phyloP scores from a whole-genome alignment of 176 grass and related monocot genomes.

The Musa schizocarpa region DNA sequence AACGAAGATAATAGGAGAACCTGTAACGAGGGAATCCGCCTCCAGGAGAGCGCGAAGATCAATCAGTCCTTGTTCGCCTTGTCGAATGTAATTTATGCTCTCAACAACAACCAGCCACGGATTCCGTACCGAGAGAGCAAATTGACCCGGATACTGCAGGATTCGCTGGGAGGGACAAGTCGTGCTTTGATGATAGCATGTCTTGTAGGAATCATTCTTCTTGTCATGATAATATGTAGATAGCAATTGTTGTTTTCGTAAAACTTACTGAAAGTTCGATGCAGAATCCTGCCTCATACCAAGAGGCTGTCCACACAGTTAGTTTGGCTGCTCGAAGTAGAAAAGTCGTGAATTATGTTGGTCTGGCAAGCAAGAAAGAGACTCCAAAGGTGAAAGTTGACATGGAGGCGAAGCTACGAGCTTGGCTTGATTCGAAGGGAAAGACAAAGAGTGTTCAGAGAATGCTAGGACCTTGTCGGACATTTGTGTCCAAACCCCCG shows the following conservation, averaged over 20 bases:
- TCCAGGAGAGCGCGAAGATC: constrained; percentile 92
- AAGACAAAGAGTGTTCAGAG: constrained; percentile 64
- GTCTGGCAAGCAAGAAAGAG: constrained; percentile 46
- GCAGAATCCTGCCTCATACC: constrained; percentile 80
- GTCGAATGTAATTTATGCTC: constrained; percentile 84
- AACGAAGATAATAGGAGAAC: constrained; percentile 79
- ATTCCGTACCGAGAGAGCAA: constrained; percentile 88
- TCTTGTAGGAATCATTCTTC: constrained; percentile 31
- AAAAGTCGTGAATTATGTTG: constrained; percentile 46
- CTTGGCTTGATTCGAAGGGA: constrained; percentile 84
- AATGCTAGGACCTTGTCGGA: constrained; percentile 47
- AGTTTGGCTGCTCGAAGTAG: constrained; percentile 60
- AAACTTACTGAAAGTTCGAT: background rate
- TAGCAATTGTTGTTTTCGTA: constrained; percentile 7
- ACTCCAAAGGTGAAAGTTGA: constrained; percentile 79
- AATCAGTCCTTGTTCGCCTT: constrained; percentile 77
- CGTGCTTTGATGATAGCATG: constrained; percentile 75
- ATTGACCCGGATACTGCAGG: constrained; percentile 79
- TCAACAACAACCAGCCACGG: constrained; percentile 57
- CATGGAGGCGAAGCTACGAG: constrained; percentile 73
- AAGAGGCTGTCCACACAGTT: constrained; percentile 72
- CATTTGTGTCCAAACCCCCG: constrained; percentile 39
- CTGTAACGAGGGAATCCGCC: constrained; percentile 67
- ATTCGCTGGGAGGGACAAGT: constrained; percentile 79
- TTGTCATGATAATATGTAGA: background rate